Percentiles rank a stretch among this genome's conserved stretches.
These are phyloP conservation scores for Globisporangium solare DNA, from an alignment of 352 stramenopile genomes.

Conservation along the genomic window DNA sequence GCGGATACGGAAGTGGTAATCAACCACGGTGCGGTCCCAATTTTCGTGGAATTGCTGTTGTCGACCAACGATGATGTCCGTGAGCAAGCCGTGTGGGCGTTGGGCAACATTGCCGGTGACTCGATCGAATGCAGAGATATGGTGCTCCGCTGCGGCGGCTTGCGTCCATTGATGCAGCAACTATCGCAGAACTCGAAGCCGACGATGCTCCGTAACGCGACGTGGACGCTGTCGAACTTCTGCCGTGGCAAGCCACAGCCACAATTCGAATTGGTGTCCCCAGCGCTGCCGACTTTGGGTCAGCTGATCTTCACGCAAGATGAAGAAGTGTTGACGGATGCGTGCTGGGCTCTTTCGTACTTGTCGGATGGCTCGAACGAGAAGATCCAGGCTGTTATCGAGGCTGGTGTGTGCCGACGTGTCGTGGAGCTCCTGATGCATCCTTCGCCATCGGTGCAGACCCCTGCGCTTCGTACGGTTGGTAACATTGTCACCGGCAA, in stretches of 20 bases:
- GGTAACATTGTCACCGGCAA: slow-evolving; percentile 99
- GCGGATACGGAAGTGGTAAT: slow-evolving; percentile 98
- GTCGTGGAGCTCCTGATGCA: slow-evolving; percentile 95
- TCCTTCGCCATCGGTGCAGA: slow-evolving; percentile 79
- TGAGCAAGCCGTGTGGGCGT: slow-evolving; percentile 96
- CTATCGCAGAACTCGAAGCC: slow-evolving; percentile 91
- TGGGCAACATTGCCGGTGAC: slow-evolving; percentile 99
- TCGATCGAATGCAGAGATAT: slow-evolving; percentile 95
- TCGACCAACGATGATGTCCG: slow-evolving; percentile 97
- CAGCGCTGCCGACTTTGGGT: slow-evolving; percentile 93
- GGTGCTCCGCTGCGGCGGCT: slow-evolving; percentile 92
- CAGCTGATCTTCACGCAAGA: slow-evolving; percentile 97
- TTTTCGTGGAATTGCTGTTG: slow-evolving; percentile 95
- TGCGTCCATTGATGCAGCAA: slow-evolving; percentile 94
- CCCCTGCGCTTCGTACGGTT: slow-evolving; percentile 80
- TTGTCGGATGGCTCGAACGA: slow-evolving; percentile 98
- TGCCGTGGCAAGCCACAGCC: slow-evolving; percentile 93
- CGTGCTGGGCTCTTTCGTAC: slow-evolving; percentile 99
- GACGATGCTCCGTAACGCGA: slow-evolving; percentile 98
- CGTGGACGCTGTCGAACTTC: slow-evolving; percentile 99
- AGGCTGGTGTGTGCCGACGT: slow-evolving; percentile 94
- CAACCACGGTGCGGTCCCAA: slow-evolving; percentile 94
- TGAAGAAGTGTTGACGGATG: slow-evolving; percentile 99
- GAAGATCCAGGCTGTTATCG: slow-evolving; percentile 99
- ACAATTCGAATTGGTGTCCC: slow-evolving; percentile 93